Evolutionary conservation across 345 rosid genomes (phyloP), one percentile per base, ranked within the genome.

Genomic region (Schrenkiella parvula): DNA sequence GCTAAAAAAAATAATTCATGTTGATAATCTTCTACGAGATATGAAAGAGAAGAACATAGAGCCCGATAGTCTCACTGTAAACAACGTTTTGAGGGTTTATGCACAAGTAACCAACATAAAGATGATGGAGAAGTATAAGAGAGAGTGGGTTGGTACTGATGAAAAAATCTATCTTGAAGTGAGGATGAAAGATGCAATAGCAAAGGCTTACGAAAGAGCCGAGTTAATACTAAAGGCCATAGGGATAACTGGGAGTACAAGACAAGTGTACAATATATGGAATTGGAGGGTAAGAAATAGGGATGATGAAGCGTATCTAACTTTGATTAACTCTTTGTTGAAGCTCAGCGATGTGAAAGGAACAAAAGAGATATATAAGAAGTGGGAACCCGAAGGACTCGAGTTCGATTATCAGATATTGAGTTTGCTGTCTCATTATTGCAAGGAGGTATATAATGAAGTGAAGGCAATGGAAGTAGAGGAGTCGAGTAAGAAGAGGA

Each of bases 201-300:
- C 53, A 54, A 18, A 41, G 21, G 63, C 63, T 28, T 68, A 68
- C 22, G 43, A 54, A 19, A 55, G 19, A 54, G 39, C 14, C 5
- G 53, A 63, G 52, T 44, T 29, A 28, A 19, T 11, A 8, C 41
- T 42, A 68, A 54, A 68, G 53, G 63, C 62, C 6, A 53, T 53
- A 18, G 62, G 19, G 72, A 54, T 19, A 31, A 13, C 32, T 5
- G 1, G n/a, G 18, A 68, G 72, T 41, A 28, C 8, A 18, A 14
- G 2, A 5, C 43, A 68, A 41, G 64, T 68, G 9, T 3, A 54
- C 31, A 42, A 53, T 68, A 22, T 55, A 42, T 68, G 72, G 72
- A 3, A 42, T 13, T 28, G 1, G 29, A 39, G 8, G 19, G 26
- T 44, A 54, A 42, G 29, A 0, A 2, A 21, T 2, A 34, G 19